A percentile compares a stretch with the other conserved stretches of the same genome.
phyloP scores from a whole-genome alignment of 164 flowering plant genomes.

The Chimonanthus salicifolius region DNA sequence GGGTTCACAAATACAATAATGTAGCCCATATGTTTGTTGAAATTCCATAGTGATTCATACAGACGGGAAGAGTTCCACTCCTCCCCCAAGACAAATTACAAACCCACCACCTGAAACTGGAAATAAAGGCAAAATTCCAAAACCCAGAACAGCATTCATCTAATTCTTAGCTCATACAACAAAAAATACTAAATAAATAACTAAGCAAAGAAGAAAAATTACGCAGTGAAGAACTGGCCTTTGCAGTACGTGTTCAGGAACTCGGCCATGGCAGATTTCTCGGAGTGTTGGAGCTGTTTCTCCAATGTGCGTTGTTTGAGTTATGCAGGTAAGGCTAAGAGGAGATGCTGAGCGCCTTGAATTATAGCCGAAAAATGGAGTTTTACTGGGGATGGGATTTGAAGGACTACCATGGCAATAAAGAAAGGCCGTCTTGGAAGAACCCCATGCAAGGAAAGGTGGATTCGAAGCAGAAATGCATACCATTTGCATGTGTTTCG shows the following conservation, averaged over 20 bases:
- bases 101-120: background rate
- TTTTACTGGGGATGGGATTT: background rate
- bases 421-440: background rate
- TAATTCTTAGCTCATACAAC: background rate
- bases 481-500: background rate
- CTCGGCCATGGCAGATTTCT: slow-evolving; percentile 57
- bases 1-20: background rate
- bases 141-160: background rate
- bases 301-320: background rate
- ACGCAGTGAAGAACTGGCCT: slow-evolving; percentile 29
- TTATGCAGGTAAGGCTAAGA: slow-evolving; percentile 1
- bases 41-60: background rate
- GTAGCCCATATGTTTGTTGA: background rate
- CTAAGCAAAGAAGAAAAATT: background rate
- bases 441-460: background rate
- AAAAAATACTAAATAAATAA: too few species aligned
- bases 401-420: background rate
- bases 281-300: slow-evolving; percentile 32
- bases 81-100: background rate
- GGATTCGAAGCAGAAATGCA: background rate
- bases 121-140: background rate
- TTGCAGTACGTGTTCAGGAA: slow-evolving; percentile 59
- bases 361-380: background rate
- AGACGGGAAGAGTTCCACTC: background rate
- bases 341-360: background rate